Evolutionary conservation across 2,329 filamentous ascomycete genomes (phyloP).

Genomic region (Chaetomiaceae sp.): DNA sequence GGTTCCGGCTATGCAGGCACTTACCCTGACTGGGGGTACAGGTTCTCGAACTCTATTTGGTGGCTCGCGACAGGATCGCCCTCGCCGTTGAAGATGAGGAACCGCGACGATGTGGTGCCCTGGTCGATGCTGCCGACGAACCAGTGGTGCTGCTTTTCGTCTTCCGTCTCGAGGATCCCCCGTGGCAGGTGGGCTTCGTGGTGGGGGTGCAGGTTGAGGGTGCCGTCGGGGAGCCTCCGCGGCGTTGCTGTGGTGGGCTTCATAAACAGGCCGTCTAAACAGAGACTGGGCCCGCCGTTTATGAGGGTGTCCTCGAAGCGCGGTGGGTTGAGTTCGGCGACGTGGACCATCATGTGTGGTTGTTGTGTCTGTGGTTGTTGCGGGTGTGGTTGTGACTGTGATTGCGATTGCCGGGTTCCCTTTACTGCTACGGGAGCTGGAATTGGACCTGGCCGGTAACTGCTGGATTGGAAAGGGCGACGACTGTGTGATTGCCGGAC

Average conservation of each 20-base stretch:
- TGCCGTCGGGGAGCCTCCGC: constrained; percentile 5
- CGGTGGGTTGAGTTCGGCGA: constrained; percentile 10
- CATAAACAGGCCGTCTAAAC: constrained; percentile 14
- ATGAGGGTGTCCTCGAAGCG: constrained; percentile 13
- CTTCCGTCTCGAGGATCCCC: constrained; percentile 27
- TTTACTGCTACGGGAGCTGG: too few relatives aligned
- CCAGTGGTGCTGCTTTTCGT: constrained; percentile 36
- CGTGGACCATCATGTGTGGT: constrained; percentile 19
- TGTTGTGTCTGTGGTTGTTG: neutral
- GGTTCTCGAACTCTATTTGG: constrained; percentile 81
- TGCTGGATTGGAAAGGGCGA: constrained; percentile 20
- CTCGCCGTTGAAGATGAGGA: constrained; percentile 80
- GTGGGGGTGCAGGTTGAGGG: constrained; percentile 6
- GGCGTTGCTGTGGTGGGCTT: constrained; percentile 14
- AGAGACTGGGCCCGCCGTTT: constrained; percentile 6
- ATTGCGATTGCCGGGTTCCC: too few relatives aligned
- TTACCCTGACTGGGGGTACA: constrained; percentile 80
- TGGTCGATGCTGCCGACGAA: constrained; percentile 89
- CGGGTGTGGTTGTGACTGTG: neutral
- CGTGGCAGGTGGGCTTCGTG: constrained; percentile 25
- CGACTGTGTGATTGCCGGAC: constrained; percentile 1
- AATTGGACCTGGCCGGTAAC: neutral
- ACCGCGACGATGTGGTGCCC: constrained; percentile 83
- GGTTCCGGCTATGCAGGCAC: constrained; percentile 30
- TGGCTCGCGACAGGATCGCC: constrained; percentile 77